phyloP scores from a whole-genome alignment of 768 basidiomycete genomes.

The Phaeotremella fagi region DNA sequence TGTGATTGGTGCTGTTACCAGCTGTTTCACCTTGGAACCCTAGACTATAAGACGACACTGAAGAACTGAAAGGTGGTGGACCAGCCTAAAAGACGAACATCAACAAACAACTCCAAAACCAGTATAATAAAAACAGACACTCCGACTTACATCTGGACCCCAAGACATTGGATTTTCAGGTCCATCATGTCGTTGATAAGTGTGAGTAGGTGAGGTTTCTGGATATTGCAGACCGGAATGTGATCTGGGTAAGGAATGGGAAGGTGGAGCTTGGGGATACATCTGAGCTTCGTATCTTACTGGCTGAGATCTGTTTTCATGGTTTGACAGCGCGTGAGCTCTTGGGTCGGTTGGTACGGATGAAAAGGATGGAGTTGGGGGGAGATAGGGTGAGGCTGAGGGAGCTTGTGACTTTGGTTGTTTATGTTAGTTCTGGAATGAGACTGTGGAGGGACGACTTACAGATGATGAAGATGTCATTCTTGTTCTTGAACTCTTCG shows the following conservation, averaged over 20 bases:
- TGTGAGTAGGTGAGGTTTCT: not conserved
- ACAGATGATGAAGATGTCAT: conserved; percentile 31
- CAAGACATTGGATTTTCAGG: conserved; percentile 9
- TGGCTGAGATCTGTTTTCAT: conserved; percentile 1
- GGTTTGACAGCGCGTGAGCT: conserved; percentile 17
- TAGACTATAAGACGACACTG: not conserved
- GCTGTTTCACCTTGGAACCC: not conserved
- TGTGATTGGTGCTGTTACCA: not conserved
- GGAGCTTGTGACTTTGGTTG: conserved; percentile 15
- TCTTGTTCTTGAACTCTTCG: conserved; percentile 16
- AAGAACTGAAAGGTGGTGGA: conserved; percentile 17
- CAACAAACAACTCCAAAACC: not conserved
- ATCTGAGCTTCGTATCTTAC: conserved; percentile 19
- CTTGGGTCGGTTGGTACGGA: conserved; percentile 19
- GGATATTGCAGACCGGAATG: conserved; percentile 13
- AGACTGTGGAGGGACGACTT: too few relatives aligned
- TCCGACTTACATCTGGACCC: conserved; percentile 19
- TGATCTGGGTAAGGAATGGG: conserved; percentile 19
- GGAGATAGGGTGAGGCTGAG: conserved; percentile 28
- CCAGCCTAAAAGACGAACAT: conserved; percentile 6
- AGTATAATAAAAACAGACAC: not conserved
- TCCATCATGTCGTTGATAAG: conserved; percentile 7
- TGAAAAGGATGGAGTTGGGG: conserved; percentile 6
- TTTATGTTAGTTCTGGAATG: not conserved
- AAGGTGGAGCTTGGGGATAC: conserved; percentile 21